Evolutionary conservation across 2,329 filamentous ascomycete species (phyloP), one percentile per base, ranked within the genome.

Genomic region (Pestalotiopsis sp.): DNA sequence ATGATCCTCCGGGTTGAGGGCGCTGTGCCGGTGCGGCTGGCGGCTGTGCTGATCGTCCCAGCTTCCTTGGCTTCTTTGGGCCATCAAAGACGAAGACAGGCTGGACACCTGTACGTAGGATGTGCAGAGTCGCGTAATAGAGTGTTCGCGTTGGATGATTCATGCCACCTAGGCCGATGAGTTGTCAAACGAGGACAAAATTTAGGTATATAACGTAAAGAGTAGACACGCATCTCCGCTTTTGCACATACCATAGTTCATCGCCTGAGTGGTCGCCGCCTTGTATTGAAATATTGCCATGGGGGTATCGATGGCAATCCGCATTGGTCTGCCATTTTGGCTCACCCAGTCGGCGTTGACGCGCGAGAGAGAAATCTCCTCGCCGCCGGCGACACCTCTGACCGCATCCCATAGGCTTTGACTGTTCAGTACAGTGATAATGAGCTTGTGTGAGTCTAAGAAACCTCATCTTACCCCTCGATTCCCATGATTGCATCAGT

Each of bases 71-170:
- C 17, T 82, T 80, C 11, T 83, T 78, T 11, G 78, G 75, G 0
- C 87, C 86, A 68, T 89, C 87, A 69, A 87, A 87, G 3, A 89
- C 82, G 67, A 88, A 87, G 6, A 88, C 71, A 1, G 85, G 79
- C 55, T 86, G 81, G 5, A 89, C 67, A 23, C 58, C 59, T 12
- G 36, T 36, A 12, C 60, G 31, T 23, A 70, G 49, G n/a, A 70
- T 36, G 36, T 70, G 69, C 1, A 62, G 41, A n/a, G 70, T 45
- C 5, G 64, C 62, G 4, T 58, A 64, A 17, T 67, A 71, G 6
- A 70, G 67, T 11, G 62, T 69, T 4, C 69, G 62, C 4, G 69
- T 64, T 2, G 65, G 41, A 36, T 70, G 67, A 36, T 71, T 70
- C 70, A 70, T 70, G n/a, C 63, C 64, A 63, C 60, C 60, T 63